These are phyloP conservation scores for Lasiodiplodia theobromae DNA, from an alignment of 2,329 filamentous ascomycete species.

Conservation along the genomic window DNA sequence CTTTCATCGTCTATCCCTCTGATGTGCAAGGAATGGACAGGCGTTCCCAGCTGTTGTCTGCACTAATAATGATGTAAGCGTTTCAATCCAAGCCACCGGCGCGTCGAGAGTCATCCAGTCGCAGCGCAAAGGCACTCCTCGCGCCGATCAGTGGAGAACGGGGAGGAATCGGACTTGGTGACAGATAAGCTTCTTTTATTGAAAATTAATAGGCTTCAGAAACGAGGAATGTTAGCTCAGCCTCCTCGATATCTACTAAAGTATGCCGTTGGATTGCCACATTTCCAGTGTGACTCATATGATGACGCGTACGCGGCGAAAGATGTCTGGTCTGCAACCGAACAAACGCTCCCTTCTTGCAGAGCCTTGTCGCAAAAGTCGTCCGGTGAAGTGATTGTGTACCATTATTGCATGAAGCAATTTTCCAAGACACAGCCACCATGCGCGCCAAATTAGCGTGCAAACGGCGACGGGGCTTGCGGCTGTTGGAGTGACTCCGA, in stretches of 20 bases:
- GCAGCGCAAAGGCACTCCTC: background rate
- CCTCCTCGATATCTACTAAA: background rate
- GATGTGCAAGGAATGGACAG: background rate
- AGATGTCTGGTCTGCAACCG: background rate
- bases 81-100: constrained; percentile 19
- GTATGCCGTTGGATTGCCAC: background rate
- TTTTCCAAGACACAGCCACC: constrained; percentile 13
- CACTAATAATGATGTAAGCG: constrained; percentile 9
- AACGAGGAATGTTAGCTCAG: background rate
- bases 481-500: background rate
- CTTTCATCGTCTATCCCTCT: background rate
- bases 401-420: constrained; percentile 14
- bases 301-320: background rate
- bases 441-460: constrained; percentile 19
- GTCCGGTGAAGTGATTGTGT: background rate
- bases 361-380: background rate
- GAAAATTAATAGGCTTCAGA: background rate
- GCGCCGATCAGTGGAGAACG: constrained; percentile 1
- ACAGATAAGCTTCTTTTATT: constrained; percentile 15
- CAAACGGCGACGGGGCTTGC: constrained; percentile 13
- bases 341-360: background rate
- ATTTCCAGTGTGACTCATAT: background rate
- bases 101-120: background rate
- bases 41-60: background rate
- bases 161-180: background rate